Conservation (phyloP, 1,284 basidiomycete species). For the Puccinia triticina region DNA sequence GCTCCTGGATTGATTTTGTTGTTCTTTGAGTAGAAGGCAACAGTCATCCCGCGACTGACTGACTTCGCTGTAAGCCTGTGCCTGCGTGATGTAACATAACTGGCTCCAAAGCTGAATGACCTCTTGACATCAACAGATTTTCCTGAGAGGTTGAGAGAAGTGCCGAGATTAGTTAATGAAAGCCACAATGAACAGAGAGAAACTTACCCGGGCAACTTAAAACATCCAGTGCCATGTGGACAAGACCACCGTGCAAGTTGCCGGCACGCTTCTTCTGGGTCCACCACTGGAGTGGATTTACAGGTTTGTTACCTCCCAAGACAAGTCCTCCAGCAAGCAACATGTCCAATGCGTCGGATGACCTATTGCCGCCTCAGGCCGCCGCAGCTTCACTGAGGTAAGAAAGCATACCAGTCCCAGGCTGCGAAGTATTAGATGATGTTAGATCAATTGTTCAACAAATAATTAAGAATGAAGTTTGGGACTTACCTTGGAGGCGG, state of each 20-base stretch:
- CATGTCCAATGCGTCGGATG: background rate
- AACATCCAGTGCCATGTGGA: too few relatives aligned
- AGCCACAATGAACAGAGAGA: background rate
- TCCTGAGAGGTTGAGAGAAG: background rate
- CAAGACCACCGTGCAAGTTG: too few relatives aligned
- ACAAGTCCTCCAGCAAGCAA: background rate
- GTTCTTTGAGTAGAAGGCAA: too few relatives aligned
- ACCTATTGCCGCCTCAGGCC: background rate
- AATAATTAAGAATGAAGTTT: too few relatives aligned
- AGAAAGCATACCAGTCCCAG: background rate
- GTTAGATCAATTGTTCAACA: background rate
- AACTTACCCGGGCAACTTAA: constrained; percentile 1
- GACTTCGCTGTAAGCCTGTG: background rate
- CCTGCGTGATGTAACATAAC: background rate
- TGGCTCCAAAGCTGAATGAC: background rate
- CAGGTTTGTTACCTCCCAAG: background rate
- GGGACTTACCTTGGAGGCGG: background rate
- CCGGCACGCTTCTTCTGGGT: too few relatives aligned
- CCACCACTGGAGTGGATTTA: too few relatives aligned
- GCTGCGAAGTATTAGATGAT: background rate
- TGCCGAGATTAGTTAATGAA: background rate
- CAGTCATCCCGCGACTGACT: background rate
- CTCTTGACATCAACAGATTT: too few relatives aligned
- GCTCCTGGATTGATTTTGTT: too few relatives aligned
- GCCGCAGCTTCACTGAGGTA: too few relatives aligned